phyloP scores from a whole-genome alignment of 2,329 filamentous ascomycete species.

The Penicillium griseofulvum region DNA sequence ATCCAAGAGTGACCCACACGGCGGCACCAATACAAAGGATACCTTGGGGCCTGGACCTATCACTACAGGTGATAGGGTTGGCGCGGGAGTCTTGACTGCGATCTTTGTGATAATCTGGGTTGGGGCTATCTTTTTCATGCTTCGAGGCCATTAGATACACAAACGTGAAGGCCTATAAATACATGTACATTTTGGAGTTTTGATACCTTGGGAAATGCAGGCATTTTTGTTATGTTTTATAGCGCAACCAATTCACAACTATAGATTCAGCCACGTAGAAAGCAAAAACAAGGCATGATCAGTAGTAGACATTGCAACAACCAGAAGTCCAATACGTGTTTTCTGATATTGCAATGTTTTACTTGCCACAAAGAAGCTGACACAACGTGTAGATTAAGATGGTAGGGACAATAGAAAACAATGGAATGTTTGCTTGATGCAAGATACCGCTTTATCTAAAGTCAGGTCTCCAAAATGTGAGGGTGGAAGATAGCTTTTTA shows the following conservation, averaged over 20 bases:
- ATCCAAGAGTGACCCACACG: conserved; percentile 30
- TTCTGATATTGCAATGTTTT: no score
- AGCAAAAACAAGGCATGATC: no score
- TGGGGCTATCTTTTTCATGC: background rate
- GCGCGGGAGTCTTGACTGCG: conserved; percentile 33
- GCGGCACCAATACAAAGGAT: conserved; percentile 16
- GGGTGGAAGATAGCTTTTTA: background rate
- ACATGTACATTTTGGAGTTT: background rate
- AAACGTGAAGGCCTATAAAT: background rate
- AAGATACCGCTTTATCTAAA: background rate
- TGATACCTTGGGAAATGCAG: background rate
- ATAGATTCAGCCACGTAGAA: background rate
- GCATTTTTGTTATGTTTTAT: background rate
- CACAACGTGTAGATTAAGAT: background rate
- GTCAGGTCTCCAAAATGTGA: background rate
- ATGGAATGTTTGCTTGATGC: background rate
- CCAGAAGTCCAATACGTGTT: no score
- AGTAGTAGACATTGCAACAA: no score
- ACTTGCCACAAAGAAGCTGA: no score
- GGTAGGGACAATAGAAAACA: background rate
- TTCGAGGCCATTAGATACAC: background rate
- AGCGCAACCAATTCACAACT: background rate
- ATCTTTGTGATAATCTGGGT: conserved; percentile 16
- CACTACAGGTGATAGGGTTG: conserved; percentile 29
- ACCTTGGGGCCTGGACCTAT: conserved; percentile 3